Base-by-base conservation (phyloP, 495 filamentous ascomycete genomes). In the Penicillium turbatum region DNA sequence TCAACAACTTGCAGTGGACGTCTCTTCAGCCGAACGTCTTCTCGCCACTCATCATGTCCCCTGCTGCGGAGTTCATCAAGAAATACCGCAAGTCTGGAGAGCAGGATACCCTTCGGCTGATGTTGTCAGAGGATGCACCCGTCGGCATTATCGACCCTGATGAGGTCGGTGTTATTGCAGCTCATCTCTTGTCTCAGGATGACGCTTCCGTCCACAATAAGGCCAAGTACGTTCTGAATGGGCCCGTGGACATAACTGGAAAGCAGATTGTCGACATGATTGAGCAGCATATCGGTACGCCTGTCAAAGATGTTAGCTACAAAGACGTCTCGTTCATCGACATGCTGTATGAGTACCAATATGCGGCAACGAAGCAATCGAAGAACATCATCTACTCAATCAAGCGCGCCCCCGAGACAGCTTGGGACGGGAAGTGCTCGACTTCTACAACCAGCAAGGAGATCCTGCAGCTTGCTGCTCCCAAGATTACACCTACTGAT, bases 21-120 rank as follows among this genome's bases (percentile, higher is more conserved):
- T 77, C 75, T 1, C 69, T 78, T 15, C 75, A 75, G 53, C 67
- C 75, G 0, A 76, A 76, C 40, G 6, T 67, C 44, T 78, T 78
- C 51, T 34, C 63, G 27, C 31, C 16, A 7, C 16, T 68, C 11
- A 50, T 31, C 16, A 48, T 77, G 1, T 27, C 31, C 9, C 13
- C 57, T n/a, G 67, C 71, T 0, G 72, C 42, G 24, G 66, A 63
- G 16, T 59, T 65, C 0, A 60, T 64, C 47, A 70, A 70, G 54
- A 13, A 71, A 16, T 72, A 66, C 46, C 71, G 68, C 31, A 53
- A 63, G 31, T 74, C 74, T 11, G 70, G 74, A 36, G 49, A 71
- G 49, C 71, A 74, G 57, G 59, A 56, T 7, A 60, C 61, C 0
- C 55, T 70, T 24, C n/a, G 49, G 17, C 11, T 68, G 38, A 38